These are phyloP conservation scores for Sporothrix variecibatus DNA, from an alignment of 2,329 filamentous ascomycete species.

Conservation along the genomic window DNA sequence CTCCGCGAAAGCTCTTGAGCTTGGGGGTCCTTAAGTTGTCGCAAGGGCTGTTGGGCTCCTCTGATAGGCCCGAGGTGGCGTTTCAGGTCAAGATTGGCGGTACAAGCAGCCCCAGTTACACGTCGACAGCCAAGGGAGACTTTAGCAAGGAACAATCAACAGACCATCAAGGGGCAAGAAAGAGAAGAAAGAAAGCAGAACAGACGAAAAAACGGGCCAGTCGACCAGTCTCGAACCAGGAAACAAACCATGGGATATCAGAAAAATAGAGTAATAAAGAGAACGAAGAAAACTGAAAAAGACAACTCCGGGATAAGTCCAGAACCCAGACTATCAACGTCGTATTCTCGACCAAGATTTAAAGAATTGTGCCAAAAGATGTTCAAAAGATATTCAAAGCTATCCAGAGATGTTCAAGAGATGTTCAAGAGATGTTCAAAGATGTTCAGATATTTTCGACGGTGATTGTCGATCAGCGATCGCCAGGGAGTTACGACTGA, in stretches of 20 bases:
- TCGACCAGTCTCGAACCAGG: not conserved
- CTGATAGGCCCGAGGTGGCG: slow-evolving; percentile 3
- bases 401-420: not conserved
- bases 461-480: slow-evolving; percentile 3
- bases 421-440: not conserved
- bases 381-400: no score
- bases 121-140: not conserved
- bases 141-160: not conserved
- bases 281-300: not conserved
- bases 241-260: not conserved
- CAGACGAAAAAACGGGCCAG: not conserved
- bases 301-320: not conserved
- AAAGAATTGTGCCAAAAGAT: not conserved
- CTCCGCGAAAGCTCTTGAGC: not conserved
- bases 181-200: not conserved
- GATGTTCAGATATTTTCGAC: not conserved
- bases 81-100: slow-evolving; percentile 18
- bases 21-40: not conserved
- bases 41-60: not conserved
- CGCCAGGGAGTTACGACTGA: not conserved
- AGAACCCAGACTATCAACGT: not conserved
- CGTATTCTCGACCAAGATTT: not conserved
- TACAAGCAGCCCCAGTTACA: not conserved
- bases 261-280: not conserved
- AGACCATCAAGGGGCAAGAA: not conserved